Conservation (phyloP, 2,329 filamentous ascomycete genomes). For the Zymoseptoria pseudotritici region DNA sequence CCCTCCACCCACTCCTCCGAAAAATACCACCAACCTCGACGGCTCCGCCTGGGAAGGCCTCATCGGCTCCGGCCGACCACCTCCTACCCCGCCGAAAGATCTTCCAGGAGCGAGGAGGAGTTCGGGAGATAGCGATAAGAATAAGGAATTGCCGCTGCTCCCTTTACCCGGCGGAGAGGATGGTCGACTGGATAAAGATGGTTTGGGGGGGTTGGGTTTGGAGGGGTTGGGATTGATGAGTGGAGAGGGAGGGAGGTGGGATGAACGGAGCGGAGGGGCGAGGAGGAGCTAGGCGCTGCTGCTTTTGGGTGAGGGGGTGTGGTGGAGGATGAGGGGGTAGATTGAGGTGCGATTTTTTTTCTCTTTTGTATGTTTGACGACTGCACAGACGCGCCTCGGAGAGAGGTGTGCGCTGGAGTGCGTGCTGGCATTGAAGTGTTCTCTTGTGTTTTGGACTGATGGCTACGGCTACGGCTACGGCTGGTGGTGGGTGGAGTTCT, state of each 20-base stretch:
- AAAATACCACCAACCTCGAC: not conserved
- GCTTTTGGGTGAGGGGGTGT: not conserved
- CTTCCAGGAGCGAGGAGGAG: not conserved
- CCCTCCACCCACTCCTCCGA: not conserved
- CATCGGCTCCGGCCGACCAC: not conserved
- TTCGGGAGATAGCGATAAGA: not conserved
- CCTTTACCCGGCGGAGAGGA: not conserved
- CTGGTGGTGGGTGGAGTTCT: not conserved
- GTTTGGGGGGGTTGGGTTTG: not conserved
- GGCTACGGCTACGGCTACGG: not conserved
- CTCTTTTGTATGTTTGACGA: not conserved
- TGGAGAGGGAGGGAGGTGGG: not conserved
- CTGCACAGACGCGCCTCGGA: not conserved
- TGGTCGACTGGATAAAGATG: no score
- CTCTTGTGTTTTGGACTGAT: not conserved
- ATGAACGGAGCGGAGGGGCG: not conserved
- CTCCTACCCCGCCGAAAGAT: not conserved
- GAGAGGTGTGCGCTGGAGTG: not conserved
- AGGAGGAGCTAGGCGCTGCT: not conserved
- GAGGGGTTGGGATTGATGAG: not conserved
- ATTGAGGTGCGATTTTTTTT: not conserved
- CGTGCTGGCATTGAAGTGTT: not conserved
- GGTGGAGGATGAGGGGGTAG: not conserved
- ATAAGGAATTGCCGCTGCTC: not conserved
- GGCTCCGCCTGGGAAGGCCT: not conserved